These are phyloP conservation scores for Cercospora canescens DNA, from an alignment of 2,329 filamentous ascomycete genomes.

Conservation along the genomic window DNA sequence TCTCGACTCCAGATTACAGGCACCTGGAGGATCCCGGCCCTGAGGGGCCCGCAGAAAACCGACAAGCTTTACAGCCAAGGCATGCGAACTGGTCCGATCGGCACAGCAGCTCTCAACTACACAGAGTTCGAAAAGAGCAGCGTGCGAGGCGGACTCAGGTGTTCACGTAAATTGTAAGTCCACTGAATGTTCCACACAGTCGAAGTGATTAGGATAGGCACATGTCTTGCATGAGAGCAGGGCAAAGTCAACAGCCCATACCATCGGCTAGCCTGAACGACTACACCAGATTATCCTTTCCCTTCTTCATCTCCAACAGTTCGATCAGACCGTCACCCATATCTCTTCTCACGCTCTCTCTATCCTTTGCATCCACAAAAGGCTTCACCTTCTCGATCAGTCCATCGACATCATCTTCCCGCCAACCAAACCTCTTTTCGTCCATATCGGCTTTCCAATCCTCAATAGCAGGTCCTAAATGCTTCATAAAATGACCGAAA, in stretches of 20 bases:
- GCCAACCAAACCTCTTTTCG: constrained; percentile 15
- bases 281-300: constrained; percentile 11
- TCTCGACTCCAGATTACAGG: neutral
- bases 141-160: neutral
- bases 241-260: neutral
- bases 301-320: constrained; percentile 18
- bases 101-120: neutral
- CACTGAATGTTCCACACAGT: neutral
- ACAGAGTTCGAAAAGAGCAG: neutral
- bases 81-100: neutral
- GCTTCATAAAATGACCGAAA: constrained; percentile 17
- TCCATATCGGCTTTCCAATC: constrained; percentile 22
- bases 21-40: neutral
- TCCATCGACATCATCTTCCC: constrained; percentile 3
- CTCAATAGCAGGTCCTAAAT: constrained; percentile 19
- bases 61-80: neutral
- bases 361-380: constrained; percentile 8
- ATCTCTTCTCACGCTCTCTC: constrained; percentile 10
- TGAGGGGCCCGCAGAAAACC: neutral
- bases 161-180: neutral
- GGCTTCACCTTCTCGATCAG: constrained; percentile 14
- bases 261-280: neutral
- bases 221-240: neutral
- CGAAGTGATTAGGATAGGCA: neutral
- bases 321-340: constrained; percentile 21